Evolutionary conservation across 768 basidiomycete species (phyloP).

Genomic region (Kwoniella mangroviensis): DNA sequence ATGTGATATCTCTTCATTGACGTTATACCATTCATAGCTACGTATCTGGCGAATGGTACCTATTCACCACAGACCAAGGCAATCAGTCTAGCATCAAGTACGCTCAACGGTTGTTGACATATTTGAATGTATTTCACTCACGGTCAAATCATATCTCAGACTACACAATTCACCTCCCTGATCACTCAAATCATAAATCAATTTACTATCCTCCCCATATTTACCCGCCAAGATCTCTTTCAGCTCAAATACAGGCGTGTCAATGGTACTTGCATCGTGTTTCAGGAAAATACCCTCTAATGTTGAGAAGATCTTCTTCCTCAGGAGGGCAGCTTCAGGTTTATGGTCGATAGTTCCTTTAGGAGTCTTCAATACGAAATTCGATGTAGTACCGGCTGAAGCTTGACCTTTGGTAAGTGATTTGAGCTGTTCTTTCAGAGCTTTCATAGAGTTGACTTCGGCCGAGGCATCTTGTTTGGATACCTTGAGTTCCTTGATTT

Average conservation of each 20-base stretch:
- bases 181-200: conserved; percentile 96
- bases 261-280: conserved; percentile 88
- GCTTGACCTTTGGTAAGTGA: conserved; percentile 61
- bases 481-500: conserved; percentile 51
- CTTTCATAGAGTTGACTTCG: conserved; percentile 53
- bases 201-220: conserved; percentile 92
- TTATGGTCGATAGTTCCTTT: conserved; percentile 98
- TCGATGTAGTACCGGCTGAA: conserved; percentile 59
- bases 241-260: conserved; percentile 97
- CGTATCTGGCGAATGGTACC: conserved; percentile 88
- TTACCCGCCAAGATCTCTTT: conserved; percentile 95
- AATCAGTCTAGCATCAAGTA: too few relatives aligned
- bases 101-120: too few relatives aligned
- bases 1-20: conserved; percentile 89
- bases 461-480: conserved; percentile 46
- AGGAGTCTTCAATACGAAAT: conserved; percentile 85
- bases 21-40: conserved; percentile 89
- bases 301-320: conserved; percentile 83
- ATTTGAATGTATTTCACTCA: conserved; percentile 44
- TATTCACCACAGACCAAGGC: conserved; percentile 25
- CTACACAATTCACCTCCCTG: conserved; percentile 97
- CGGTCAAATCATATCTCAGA: conserved; percentile 93
- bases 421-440: conserved; percentile 58
- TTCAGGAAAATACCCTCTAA: conserved; percentile 85
- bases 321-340: conserved; percentile 87